phyloP scores from a whole-genome alignment of 2,329 filamentous ascomycete species.

The Colletotrichum sp. region DNA sequence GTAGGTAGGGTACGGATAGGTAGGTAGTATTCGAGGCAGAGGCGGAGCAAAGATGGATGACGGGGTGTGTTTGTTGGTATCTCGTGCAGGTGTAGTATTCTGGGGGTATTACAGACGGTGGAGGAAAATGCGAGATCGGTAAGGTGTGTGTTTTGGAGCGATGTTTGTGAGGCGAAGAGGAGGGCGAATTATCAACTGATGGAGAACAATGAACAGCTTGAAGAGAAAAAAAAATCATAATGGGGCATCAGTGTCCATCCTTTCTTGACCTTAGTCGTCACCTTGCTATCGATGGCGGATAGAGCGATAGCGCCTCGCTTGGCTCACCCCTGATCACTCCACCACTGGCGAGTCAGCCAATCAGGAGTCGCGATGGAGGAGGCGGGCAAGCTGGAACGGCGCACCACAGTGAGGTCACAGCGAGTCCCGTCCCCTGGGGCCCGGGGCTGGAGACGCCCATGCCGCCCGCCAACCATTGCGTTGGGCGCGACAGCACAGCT shows the following conservation, averaged over 20 bases:
- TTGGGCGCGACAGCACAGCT: background rate
- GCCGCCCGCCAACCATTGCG: background rate
- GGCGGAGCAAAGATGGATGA: background rate
- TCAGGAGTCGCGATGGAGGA: background rate
- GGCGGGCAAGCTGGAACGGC: constrained; percentile 14
- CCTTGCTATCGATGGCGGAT: constrained; percentile 21
- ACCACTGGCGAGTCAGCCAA: background rate
- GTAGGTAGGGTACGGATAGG: background rate
- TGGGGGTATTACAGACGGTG: constrained; percentile 12
- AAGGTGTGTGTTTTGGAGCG: background rate
- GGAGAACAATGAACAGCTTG: constrained; percentile 22
- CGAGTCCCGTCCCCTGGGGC: background rate
- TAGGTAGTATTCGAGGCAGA: background rate
- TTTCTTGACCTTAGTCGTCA: constrained; percentile 21
- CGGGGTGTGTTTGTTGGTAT: background rate
- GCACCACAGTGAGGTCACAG: constrained; percentile 21
- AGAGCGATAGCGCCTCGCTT: constrained; percentile 24
- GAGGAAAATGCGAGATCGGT: background rate
- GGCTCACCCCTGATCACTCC: constrained; percentile 11
- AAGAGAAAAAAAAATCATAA: constrained; percentile 21
- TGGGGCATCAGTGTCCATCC: constrained; percentile 19
- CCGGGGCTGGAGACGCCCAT: constrained; percentile 16
- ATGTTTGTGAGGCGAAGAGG: constrained; percentile 13
- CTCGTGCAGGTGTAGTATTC: background rate
- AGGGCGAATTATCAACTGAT: constrained; percentile 20